A percentile compares a stretch with the other conserved stretches of the same genome.
Evolutionary conservation across 2,329 filamentous ascomycete species (phyloP).

Genomic region (Beauveria bassiana): DNA sequence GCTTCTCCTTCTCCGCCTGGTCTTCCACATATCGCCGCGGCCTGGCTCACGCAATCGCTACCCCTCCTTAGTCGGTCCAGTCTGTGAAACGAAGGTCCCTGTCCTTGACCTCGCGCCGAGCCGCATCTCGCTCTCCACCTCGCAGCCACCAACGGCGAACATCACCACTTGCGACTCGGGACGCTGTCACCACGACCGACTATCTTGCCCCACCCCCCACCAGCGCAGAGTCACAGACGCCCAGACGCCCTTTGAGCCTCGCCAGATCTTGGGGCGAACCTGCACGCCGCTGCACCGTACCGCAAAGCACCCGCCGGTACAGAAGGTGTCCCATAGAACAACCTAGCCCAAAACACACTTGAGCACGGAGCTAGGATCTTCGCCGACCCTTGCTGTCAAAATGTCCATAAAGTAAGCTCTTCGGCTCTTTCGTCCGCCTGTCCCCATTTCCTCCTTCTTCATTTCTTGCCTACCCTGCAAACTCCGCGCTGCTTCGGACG

Average conservation of each 20-base stretch:
- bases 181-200: background rate
- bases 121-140: background rate
- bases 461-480: slow-evolving; percentile 9
- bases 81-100: background rate
- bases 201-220: slow-evolving; percentile 10
- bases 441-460: slow-evolving; percentile 12
- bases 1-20: background rate
- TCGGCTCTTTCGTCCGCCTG: slow-evolving; percentile 20
- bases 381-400: slow-evolving; percentile 27
- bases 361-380: slow-evolving; percentile 23
- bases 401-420: slow-evolving; percentile 49
- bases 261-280: slow-evolving; percentile 6
- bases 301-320: background rate
- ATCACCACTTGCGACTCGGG: slow-evolving; percentile 5
- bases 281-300: slow-evolving; percentile 4
- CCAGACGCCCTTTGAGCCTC: slow-evolving; percentile 7
- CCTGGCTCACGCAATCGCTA: background rate
- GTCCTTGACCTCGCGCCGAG: background rate
- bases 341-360: slow-evolving; percentile 14
- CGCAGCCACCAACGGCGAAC: background rate
- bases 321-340: slow-evolving; percentile 8
- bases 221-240: slow-evolving; percentile 7
- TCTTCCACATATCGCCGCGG: background rate
- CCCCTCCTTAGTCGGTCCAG: background rate
- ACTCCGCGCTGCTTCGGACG: slow-evolving; percentile 8